These are phyloP conservation scores for Lentinus tigrinus DNA, from an alignment of 768 basidiomycete species.

Conservation along the genomic window DNA sequence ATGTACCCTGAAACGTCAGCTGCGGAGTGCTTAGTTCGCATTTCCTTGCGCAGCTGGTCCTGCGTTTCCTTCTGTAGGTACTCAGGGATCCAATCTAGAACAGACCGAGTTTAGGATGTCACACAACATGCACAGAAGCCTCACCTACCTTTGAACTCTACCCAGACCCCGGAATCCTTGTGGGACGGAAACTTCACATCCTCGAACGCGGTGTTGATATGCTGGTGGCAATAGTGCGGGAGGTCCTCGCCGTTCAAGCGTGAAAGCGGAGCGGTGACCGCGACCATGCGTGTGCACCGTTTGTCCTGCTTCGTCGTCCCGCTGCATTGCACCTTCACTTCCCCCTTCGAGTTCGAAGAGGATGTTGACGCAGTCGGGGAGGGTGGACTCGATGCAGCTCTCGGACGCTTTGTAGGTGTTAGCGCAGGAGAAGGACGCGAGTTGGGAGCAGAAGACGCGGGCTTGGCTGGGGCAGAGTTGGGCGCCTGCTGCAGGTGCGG, in stretches of 20 bases:
- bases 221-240: constrained; percentile 64
- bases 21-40: constrained; percentile 50
- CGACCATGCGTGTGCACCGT: constrained; percentile 58
- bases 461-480: constrained; percentile 15
- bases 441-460: neutral
- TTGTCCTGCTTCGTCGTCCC: constrained; percentile 65
- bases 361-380: constrained; percentile 13
- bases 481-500: constrained; percentile 13
- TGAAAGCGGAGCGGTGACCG: constrained; percentile 35
- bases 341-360: neutral
- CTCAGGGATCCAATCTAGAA: constrained; percentile 64
- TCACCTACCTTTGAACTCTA: constrained; percentile 11
- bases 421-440: constrained; percentile 5
- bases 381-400: constrained; percentile 23
- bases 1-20: constrained; percentile 75
- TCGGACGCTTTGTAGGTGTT: constrained; percentile 5
- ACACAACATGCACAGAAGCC: neutral
- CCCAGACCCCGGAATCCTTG: constrained; percentile 9
- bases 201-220: constrained; percentile 51
- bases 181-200: constrained; percentile 12
- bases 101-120: neutral
- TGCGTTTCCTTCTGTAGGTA: constrained; percentile 65
- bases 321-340: constrained; percentile 48
- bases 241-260: constrained; percentile 32
- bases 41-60: constrained; percentile 50